Percentiles rank a stretch among this genome's conserved stretches.
Evolutionary conservation across 2,329 filamentous ascomycete species (phyloP).

Genomic region (Fonsecaea pugnacius): DNA sequence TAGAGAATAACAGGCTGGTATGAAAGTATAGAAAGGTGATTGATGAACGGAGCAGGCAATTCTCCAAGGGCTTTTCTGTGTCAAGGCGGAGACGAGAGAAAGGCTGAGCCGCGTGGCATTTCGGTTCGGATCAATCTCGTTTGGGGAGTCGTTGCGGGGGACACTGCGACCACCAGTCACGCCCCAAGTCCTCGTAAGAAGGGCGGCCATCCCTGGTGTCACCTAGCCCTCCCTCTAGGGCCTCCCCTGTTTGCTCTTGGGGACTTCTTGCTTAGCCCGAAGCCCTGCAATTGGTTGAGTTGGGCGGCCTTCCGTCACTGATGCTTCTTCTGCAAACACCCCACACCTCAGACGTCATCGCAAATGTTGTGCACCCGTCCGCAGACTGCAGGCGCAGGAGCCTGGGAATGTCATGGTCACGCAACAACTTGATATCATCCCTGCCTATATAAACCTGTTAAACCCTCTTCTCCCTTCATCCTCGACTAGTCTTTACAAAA

Average conservation of each 20-base stretch:
- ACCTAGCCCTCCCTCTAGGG: background rate
- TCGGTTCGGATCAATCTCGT: background rate
- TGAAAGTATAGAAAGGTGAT: background rate
- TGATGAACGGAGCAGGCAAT: slow-evolving; percentile 1
- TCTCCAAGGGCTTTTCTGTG: background rate
- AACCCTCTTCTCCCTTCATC: background rate
- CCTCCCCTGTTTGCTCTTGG: background rate
- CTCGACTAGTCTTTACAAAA: background rate
- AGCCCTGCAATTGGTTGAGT: slow-evolving; percentile 4
- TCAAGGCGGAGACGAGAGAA: background rate
- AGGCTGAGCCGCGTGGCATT: slow-evolving; percentile 18
- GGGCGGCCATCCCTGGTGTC: background rate
- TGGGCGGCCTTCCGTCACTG: slow-evolving; percentile 11
- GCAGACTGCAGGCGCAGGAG: slow-evolving; percentile 2
- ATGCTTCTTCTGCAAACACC: slow-evolving; percentile 1
- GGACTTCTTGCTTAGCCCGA: background rate
- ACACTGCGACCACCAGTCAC: background rate
- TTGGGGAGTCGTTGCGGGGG: slow-evolving; percentile 10
- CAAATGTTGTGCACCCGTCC: background rate
- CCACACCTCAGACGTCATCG: slow-evolving; percentile 23
- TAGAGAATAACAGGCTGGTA: slow-evolving; percentile 1
- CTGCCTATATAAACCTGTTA: slow-evolving; percentile 7
- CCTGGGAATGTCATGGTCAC: slow-evolving; percentile 6
- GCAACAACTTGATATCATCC: background rate
- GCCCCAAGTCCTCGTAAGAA: background rate